Conservation (phyloP, 1,139 yeast species). For the Nakaseomyces uthaithaninus region DNA sequence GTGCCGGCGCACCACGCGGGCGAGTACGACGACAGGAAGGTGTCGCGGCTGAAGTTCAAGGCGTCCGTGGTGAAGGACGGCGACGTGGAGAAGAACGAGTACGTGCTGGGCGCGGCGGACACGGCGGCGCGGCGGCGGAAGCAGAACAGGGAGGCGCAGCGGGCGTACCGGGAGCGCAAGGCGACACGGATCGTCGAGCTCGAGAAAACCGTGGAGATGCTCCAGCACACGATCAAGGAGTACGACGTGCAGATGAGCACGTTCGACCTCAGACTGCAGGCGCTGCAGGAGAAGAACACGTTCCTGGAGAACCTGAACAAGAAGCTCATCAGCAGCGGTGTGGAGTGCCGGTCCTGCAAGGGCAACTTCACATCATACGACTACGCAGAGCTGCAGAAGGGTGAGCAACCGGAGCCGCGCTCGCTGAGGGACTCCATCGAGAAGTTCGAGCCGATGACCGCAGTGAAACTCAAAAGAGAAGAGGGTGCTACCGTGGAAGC, state of each 20-base stretch:
- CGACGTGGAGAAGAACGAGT: slow-evolving; percentile 5
- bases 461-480: slow-evolving; percentile 45
- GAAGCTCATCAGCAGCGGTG: slow-evolving; percentile 1
- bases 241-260: slow-evolving; percentile 43
- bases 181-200: slow-evolving; percentile 42
- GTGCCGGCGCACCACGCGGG: too few species aligned
- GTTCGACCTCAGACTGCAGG: neutral
- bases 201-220: slow-evolving; percentile 56
- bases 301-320: slow-evolving; percentile 3
- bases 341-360: neutral
- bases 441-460: slow-evolving; percentile 48
- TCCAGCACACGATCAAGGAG: slow-evolving; percentile 57
- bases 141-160: slow-evolving; percentile 90
- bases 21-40: slow-evolving; percentile 5
- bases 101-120: slow-evolving; percentile 27
- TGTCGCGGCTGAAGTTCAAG: slow-evolving; percentile 8
- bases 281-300: slow-evolving; percentile 2
- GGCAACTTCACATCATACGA: neutral
- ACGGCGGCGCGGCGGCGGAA: slow-evolving; percentile 78
- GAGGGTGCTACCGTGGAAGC: neutral
- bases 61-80: slow-evolving; percentile 7
- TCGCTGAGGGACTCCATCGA: slow-evolving; percentile 35
- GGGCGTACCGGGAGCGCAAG: slow-evolving; percentile 55
- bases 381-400: neutral
- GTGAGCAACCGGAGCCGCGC: neutral